These are phyloP conservation scores for Alternaria arborescens DNA, from an alignment of 2,329 filamentous ascomycete genomes.

Conservation along the genomic window DNA sequence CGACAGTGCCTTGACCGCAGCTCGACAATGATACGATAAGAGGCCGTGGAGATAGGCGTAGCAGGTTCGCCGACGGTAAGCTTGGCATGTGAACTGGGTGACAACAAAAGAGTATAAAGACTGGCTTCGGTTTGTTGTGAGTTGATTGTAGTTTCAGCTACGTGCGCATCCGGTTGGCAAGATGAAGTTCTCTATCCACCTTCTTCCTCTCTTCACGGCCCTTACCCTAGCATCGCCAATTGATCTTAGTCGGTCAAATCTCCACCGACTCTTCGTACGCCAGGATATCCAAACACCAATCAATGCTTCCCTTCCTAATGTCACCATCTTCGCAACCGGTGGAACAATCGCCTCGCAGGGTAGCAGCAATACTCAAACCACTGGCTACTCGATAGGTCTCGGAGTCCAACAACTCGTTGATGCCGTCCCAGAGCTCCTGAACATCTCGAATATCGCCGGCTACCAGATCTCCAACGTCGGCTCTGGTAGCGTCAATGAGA, in stretches of 20 bases:
- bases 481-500: constrained; percentile 55
- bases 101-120: constrained; percentile 8
- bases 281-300: constrained; percentile 46
- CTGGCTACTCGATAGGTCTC: constrained; percentile 62
- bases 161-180: constrained; percentile 6
- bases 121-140: background rate
- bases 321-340: constrained; percentile 66
- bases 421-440: constrained; percentile 64
- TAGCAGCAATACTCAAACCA: constrained; percentile 60
- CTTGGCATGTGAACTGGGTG: background rate
- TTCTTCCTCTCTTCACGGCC: constrained; percentile 31
- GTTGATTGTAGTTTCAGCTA: background rate
- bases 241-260: constrained; percentile 20
- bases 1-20: constrained; percentile 6
- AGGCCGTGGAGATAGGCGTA: constrained; percentile 13
- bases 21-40: constrained; percentile 18
- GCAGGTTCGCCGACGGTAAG: constrained; percentile 3
- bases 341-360: constrained; percentile 67
- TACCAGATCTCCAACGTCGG: constrained; percentile 54
- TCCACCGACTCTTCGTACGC: constrained; percentile 36
- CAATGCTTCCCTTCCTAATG: constrained; percentile 61
- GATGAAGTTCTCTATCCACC: constrained; percentile 33
- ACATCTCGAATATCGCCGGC: constrained; percentile 64
- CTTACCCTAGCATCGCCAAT: constrained; percentile 35
- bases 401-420: constrained; percentile 62